Percentiles rank a stretch among this genome's conserved stretches.
These are phyloP conservation scores for Phialophora verrucosa DNA, from an alignment of 2,329 filamentous ascomycete species.

Conservation along the genomic window DNA sequence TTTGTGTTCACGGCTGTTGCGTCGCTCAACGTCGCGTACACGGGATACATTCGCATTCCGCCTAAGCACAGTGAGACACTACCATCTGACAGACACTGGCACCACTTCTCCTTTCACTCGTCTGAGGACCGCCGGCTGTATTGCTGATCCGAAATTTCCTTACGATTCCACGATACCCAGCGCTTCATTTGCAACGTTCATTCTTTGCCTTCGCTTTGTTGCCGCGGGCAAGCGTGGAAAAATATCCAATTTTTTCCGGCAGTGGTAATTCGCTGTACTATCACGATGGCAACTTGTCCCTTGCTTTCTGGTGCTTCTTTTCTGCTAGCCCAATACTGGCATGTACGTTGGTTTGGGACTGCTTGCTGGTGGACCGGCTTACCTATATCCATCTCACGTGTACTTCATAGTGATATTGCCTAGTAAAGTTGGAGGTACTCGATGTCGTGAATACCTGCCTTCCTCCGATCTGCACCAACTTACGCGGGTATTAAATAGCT, in stretches of 20 bases:
- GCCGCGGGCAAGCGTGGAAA: too few species aligned
- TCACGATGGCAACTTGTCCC: not conserved
- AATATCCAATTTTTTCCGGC: not conserved
- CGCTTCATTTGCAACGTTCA: not conserved
- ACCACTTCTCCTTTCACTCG: not conserved
- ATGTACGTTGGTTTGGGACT: not conserved
- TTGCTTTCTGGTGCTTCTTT: not conserved
- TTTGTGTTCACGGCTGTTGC: not conserved
- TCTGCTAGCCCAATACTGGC: not conserved
- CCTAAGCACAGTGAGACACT: not conserved
- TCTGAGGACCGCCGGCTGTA: not conserved
- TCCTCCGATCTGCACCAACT: too few species aligned
- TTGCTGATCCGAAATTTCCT: not conserved
- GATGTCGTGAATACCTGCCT: too few species aligned
- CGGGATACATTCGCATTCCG: not conserved
- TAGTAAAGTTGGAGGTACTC: too few species aligned
- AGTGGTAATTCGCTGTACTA: not conserved
- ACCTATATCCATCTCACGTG: too few species aligned
- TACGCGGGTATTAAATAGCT: too few species aligned
- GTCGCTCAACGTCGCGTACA: not conserved
- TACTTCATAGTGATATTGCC: too few species aligned
- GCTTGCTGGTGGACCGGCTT: not conserved
- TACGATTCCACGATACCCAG: slow-evolving; percentile 1
- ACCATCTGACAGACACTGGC: not conserved
- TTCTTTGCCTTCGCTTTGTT: not conserved